A percentile compares a stretch with the other conserved stretches of the same genome.
Evolutionary conservation across 371 early-diverging fungal species (phyloP).

Genomic region (Enterospora canceri): DNA sequence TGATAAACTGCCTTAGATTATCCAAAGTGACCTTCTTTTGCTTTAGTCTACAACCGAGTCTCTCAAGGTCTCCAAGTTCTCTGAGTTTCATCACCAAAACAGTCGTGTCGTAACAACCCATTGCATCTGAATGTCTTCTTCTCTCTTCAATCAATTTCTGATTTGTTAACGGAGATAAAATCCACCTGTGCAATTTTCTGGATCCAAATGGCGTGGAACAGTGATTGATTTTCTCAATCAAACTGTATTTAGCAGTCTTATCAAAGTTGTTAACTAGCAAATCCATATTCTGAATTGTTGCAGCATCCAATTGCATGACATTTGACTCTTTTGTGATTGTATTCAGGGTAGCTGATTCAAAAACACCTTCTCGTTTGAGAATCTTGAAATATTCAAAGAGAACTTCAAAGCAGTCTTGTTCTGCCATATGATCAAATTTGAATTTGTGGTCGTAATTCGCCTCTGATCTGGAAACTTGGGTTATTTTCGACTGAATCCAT

Average conservation of each 20-base stretch:
- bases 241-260: conserved; percentile 65
- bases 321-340: conserved; percentile 48
- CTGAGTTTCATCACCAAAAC: conserved; percentile 42
- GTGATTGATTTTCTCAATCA: conserved; percentile 62
- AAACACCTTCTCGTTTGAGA: conserved; percentile 24
- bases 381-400: conserved; percentile 42
- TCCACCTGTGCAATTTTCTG: conserved; percentile 45
- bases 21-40: conserved; percentile 64
- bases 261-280: conserved; percentile 71
- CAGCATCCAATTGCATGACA: conserved; percentile 74
- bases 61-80: conserved; percentile 74
- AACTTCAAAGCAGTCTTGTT: conserved; percentile 34
- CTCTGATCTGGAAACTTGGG: neutral
- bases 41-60: conserved; percentile 73
- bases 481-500: neutral
- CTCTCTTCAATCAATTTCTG: conserved; percentile 66
- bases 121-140: conserved; percentile 66
- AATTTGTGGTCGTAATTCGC: neutral
- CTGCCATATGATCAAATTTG: conserved; percentile 11
- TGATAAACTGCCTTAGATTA: conserved; percentile 38
- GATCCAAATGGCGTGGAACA: conserved; percentile 45
- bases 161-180: conserved; percentile 37
- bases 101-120: neutral
- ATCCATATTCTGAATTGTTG: conserved; percentile 77
- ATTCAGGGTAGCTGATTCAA: conserved; percentile 19